A percentile compares a stretch with the other conserved stretches of the same genome.
Evolutionary conservation across 2,329 filamentous ascomycete species (phyloP).

Genomic region (Cercospora zeae-maydis): DNA sequence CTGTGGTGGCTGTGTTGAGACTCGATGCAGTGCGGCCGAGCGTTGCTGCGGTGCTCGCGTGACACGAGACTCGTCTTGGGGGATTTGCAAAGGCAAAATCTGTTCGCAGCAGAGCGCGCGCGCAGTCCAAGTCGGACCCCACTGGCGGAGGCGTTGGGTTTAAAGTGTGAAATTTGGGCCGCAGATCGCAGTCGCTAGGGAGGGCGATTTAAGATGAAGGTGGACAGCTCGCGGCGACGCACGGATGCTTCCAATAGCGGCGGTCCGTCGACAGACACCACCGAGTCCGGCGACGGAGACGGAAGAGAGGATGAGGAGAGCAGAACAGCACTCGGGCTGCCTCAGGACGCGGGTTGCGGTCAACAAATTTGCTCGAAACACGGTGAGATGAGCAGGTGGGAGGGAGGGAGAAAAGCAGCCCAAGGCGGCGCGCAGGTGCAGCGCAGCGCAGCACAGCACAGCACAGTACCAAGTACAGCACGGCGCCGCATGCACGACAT

Average conservation of each 20-base stretch:
- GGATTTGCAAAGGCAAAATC: not conserved
- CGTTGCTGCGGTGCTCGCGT: conserved; percentile 9
- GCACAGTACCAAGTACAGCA: not conserved
- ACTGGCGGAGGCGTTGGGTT: not conserved
- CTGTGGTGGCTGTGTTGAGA: not conserved
- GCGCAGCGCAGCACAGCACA: not conserved
- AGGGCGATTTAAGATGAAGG: conserved; percentile 1
- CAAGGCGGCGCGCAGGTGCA: not conserved
- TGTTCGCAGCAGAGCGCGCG: not conserved
- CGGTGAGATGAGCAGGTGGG: not conserved
- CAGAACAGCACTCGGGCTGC: too few relatives aligned
- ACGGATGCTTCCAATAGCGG: not conserved
- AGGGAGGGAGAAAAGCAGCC: not conserved
- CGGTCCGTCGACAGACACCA: not conserved
- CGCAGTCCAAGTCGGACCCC: not conserved
- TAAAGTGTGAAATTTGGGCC: not conserved
- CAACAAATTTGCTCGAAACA: not conserved
- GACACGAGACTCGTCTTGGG: not conserved
- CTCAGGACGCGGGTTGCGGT: too few relatives aligned
- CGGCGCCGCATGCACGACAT: not conserved
- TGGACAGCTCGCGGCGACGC: not conserved
- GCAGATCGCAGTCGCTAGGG: conserved; percentile 1
- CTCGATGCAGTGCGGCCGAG: not conserved
- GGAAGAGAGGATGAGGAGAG: too few relatives aligned
- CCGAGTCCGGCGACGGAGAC: too few relatives aligned